Conservation (phyloP, 257 asterid species). For the Nemophila menziesii region DNA sequence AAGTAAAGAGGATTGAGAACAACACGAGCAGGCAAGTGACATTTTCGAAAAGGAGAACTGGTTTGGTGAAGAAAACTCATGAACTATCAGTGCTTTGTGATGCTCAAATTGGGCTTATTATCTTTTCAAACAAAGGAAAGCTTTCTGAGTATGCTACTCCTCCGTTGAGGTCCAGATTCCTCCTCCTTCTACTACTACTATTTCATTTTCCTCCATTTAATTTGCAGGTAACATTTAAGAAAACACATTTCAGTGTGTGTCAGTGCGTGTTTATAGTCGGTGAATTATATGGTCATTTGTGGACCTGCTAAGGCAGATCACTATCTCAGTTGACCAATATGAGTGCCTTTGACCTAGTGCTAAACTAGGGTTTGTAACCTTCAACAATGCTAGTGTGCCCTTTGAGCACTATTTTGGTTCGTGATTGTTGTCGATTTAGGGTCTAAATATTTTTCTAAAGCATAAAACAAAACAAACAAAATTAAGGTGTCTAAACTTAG, state of each 20-base stretch:
- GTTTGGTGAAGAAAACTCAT: slow-evolving; percentile 74
- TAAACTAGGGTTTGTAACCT: neutral
- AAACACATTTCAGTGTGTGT: neutral
- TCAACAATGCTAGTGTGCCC: too few relatives aligned
- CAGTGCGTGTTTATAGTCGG: neutral
- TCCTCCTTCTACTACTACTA: too few relatives aligned
- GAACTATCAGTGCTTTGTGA: slow-evolving; percentile 83
- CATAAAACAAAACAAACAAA: too few relatives aligned
- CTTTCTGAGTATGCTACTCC: slow-evolving; percentile 51
- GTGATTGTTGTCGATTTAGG: too few relatives aligned
- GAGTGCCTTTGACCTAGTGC: slow-evolving; percentile 1
- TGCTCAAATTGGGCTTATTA: slow-evolving; percentile 67
- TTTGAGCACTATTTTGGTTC: too few relatives aligned
- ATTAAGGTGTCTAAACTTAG: too few relatives aligned
- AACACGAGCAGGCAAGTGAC: slow-evolving; percentile 76
- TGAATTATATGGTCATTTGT: neutral
- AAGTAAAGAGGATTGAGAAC: slow-evolving; percentile 80
- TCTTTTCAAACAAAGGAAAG: slow-evolving; percentile 70
- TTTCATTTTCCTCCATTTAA: neutral
- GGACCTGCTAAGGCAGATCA: neutral
- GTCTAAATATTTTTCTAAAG: too few relatives aligned
- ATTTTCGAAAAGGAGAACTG: slow-evolving; percentile 60
- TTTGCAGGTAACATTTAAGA: neutral
- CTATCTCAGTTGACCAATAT: slow-evolving; percentile 10
- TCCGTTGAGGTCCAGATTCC: slow-evolving; percentile 30